Evolutionary conservation across 331 rosid genomes (phyloP), one percentile per base, ranked within the genome.

Genomic region (Malus hybrid): DNA sequence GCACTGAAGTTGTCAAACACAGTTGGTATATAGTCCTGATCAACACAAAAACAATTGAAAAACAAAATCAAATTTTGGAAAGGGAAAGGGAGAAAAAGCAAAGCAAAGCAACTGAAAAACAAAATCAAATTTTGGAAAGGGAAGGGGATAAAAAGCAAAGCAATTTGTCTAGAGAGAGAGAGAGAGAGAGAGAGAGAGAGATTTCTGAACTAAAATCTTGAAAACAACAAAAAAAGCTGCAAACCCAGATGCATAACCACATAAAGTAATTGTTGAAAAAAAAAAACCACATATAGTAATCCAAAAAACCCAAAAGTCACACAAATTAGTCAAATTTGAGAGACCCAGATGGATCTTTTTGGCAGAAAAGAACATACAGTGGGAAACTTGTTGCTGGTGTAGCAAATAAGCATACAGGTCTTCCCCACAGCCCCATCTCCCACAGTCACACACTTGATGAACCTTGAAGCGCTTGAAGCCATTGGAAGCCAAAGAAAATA

Each of bases 361-460:
- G 24, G 24, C 24, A 24, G 24, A 24, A 24, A 24, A 24, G 24
- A 24, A 24, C 24, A 24, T 24, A 24, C 24, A 24, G 24, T 24
- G 24, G 24, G 24, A 24, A 24, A 24, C 24, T 24, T 24, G 24
- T 24, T 24, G 24, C 24, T 24, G 24, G 24, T 24, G 24, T 24
- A 24, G 24, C 24, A 24, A 52, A 93, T 93, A 65, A 93, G 98
- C 98, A 93, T 91, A 87, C 97, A 93, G 67, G 98, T 93, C 76
- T 93, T 93, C 46, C 98, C 98, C 7, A 93, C 97, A 77, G 97
- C 97, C 27, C 98, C 98, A 57, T 93, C 98, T 48, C 98, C 98
- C 32, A 93, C 97, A 0, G 97, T 93, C 24, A 93, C 98, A 67
- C 98, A 93, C 80, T 93, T 93, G 87, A 93, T 93, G 91, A 93